Base-by-base conservation (phyloP, 805 yeast species). In the Yamadazyma insecticola region DNA sequence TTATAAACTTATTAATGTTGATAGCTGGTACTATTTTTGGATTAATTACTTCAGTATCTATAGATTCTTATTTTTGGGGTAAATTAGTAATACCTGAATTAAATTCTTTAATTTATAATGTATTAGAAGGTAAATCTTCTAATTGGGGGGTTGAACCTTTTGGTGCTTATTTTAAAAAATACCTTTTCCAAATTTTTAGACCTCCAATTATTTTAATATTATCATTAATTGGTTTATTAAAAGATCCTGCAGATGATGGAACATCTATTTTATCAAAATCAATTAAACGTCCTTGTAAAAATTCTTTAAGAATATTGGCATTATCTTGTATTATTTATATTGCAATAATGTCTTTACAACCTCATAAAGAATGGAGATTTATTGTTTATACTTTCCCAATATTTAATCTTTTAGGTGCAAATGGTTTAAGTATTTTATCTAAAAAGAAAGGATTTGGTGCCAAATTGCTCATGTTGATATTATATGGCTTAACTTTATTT, bases 351-450 rank as follows among this genome's bases (percentile, higher is more conserved):
- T 87, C 96, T 0, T 53, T 80, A 30, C 92, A 84, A 54, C 88
- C 92, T 3, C 97, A 90, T 47, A 90, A 90, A 52, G 97, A 90
- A 62, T 86, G 95, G 95, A 72, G 97, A 45, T 90, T 90, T 48
- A 76, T 90, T 24, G 63, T 81, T 12, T 90, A 89, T 53, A 62
- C 78, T 0, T 60, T 82, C 4, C 96, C 97, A 1, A 64, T 80
- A 0, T 53, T 86, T 36, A 75, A 81, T 0, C 45, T 81, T 13
- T 50, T 73, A 19, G 88, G 83, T 5, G 78, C 92, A 2, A 62
- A 71, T 26, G 85, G 84, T 5, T 69, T 80, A 11, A 40, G 37
- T 24, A 43, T 29, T 17, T 50, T 45, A 18, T 40, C 48, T 40
- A 28, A 22, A 16, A 19, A 31, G 6, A 16, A 31, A 11, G 24